A percentile compares a stretch with the other conserved stretches of the same genome.
These are phyloP conservation scores for Lupinus albus DNA, from an alignment of 306 rosid genomes.

Conservation along the genomic window DNA sequence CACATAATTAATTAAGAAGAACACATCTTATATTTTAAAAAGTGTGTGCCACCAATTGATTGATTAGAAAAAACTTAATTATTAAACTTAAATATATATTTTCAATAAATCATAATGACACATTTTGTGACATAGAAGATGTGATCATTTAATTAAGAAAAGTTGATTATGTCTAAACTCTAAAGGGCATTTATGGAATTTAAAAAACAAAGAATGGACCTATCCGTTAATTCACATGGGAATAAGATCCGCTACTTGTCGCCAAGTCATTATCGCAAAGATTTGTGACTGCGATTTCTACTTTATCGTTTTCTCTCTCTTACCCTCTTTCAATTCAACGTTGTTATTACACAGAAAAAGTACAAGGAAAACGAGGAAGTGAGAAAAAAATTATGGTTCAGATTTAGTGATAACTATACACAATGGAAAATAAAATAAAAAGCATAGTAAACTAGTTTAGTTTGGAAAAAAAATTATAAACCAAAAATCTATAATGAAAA, in stretches of 20 bases:
- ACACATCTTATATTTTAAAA: no score
- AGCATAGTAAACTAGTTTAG: no score
- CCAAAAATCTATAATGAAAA: no score
- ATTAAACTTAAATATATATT: no score
- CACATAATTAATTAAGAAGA: neutral
- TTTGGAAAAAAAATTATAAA: no score
- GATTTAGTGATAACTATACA: neutral
- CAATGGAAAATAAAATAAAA: slow-evolving; percentile 1
- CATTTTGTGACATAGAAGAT: no score
- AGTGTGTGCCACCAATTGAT: no score
- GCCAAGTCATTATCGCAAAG: slow-evolving; percentile 75
- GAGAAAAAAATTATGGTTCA: slow-evolving; percentile 15
- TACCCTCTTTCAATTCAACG: neutral
- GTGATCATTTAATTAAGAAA: no score
- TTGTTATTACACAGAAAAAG: neutral
- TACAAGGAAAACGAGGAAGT: slow-evolving; percentile 8
- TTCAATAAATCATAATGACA: no score
- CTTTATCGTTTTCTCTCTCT: slow-evolving; percentile 30
- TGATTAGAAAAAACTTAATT: no score
- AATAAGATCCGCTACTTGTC: slow-evolving; percentile 68
- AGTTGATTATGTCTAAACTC: neutral
- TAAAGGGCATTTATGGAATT: slow-evolving; percentile 34
- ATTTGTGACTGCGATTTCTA: slow-evolving; percentile 76
- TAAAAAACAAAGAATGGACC: neutral
- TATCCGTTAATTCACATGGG: slow-evolving; percentile 43